Evolutionary conservation across 176 grass and related monocot genomes (phyloP), one percentile per base, ranked within the genome.

Genomic region (Luzula sylvatica): DNA sequence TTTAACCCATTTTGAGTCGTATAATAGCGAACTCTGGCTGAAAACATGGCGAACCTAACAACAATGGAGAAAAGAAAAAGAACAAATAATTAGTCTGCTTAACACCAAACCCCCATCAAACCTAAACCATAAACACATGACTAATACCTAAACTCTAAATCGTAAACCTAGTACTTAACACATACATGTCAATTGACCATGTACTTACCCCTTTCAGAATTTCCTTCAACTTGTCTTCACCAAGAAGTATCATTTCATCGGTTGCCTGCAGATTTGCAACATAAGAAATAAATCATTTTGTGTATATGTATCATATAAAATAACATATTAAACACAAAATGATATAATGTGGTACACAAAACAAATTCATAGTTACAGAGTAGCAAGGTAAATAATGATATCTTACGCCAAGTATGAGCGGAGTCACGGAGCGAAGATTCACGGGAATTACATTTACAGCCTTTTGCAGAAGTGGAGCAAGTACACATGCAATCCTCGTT

Each of bases 321-420:
- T 32, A 8, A 32, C 8, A 32, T 32, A 8, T 32, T 32, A 3
- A 4, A 8, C 3, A 32, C 3, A 32, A 4, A 32, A 32, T 3
- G 8, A 32, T 32, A 32, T 32, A 32, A 32, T 32, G 29, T 32
- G 8, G 29, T 3, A 32, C 29, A 32, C 8, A n/a, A n/a, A n/a
- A 32, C 29, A 32, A 3, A 32, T 32, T 3, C 29, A 32, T n/a
- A 32, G 8, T 8, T 32, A 32, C 29, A 32, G 19, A 20, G 14
- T 26, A 52, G 16, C 12, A 21, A 14, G n/a, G 28, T 6, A 53
- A 38, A 8, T 19, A 17, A 32, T 26, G 3, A 8, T 11, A 43
- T 19, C 46, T 26, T 72, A 88, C 79, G 43, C 72, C 86, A 5
- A 83, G 55, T 42, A 48, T 63, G 46, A 90, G 11, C 2, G 85